A percentile compares a stretch with the other conserved stretches of the same genome.
These are phyloP conservation scores for Triticum monococcum DNA, from an alignment of 176 grass and related monocot genomes.

Conservation along the genomic window DNA sequence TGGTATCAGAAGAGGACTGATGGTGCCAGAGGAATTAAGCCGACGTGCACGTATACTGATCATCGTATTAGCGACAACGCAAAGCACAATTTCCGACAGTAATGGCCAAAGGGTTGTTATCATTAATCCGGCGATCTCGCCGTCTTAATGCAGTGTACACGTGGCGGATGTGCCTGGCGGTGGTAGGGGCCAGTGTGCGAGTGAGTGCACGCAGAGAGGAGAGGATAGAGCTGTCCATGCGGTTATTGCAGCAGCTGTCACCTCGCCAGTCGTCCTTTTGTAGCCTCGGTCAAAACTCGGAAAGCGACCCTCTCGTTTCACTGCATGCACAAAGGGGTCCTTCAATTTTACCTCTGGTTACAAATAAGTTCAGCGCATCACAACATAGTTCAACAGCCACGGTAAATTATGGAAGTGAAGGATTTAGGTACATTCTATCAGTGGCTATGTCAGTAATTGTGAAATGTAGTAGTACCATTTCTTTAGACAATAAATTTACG, in stretches of 20 bases:
- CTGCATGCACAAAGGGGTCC: background rate
- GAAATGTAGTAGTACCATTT: background rate
- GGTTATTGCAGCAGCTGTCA: conserved; percentile 40
- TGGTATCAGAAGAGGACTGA: background rate
- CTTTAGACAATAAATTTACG: background rate
- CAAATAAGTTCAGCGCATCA: no score
- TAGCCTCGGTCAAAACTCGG: conserved; percentile 11
- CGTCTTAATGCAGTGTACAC: conserved; percentile 9
- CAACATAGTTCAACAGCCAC: no score
- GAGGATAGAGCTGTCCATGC: conserved; percentile 39
- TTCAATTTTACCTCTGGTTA: no score
- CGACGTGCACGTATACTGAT: conserved; percentile 29
- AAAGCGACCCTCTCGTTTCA: conserved; percentile 13
- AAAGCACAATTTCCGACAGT: conserved; percentile 21
- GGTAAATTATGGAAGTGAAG: no score
- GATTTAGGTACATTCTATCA: no score
- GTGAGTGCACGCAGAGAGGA: conserved; percentile 27
- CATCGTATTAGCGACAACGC: background rate
- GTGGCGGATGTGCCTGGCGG: conserved; percentile 21
- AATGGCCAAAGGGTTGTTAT: conserved; percentile 22
- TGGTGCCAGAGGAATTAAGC: conserved; percentile 24
- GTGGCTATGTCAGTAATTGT: background rate
- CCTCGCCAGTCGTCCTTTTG: conserved; percentile 24
- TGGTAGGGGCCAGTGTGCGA: background rate
- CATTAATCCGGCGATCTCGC: conserved; percentile 2